These are phyloP conservation scores for Persicaria maculosa DNA, from an alignment of 148 eudicot genomes.

Conservation along the genomic window DNA sequence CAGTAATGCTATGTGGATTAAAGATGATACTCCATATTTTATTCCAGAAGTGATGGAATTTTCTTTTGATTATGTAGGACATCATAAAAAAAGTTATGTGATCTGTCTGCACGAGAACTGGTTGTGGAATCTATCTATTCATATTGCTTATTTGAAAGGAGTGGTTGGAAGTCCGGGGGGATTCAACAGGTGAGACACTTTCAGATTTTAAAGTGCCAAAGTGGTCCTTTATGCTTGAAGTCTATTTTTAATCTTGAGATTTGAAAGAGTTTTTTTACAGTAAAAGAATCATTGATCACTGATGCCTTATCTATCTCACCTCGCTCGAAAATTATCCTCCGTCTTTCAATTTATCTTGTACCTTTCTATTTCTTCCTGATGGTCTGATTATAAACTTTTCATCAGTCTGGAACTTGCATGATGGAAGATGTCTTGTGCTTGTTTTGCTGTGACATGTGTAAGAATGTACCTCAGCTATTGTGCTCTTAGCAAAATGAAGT, in stretches of 20 bases:
- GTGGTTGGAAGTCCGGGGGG: slow-evolving; percentile 87
- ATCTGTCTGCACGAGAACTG: slow-evolving; percentile 61
- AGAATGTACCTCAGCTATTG: slow-evolving; percentile 86
- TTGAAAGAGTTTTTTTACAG: no score
- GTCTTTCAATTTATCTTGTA: not conserved
- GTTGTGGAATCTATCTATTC: slow-evolving; percentile 68
- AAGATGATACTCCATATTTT: not conserved
- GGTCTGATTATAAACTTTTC: not conserved
- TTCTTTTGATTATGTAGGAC: slow-evolving; percentile 39
- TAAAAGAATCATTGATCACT: no score
- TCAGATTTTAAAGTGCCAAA: not conserved
- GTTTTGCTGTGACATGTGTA: slow-evolving; percentile 45
- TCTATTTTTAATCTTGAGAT: no score
- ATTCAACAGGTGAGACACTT: slow-evolving; percentile 43
- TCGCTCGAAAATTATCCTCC: no score
- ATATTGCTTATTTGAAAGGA: slow-evolving; percentile 66
- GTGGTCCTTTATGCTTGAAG: no score
- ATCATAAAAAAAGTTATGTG: slow-evolving; percentile 52
- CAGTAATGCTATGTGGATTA: not conserved
- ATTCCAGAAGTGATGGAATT: not conserved
- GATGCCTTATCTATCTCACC: no score
- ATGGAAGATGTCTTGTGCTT: not conserved
- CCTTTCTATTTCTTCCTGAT: no score
- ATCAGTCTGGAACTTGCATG: not conserved
- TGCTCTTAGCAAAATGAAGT: slow-evolving; percentile 62